These are phyloP conservation scores for Grosmannia huntii DNA, from an alignment of 2,329 filamentous ascomycete species.

Conservation along the genomic window DNA sequence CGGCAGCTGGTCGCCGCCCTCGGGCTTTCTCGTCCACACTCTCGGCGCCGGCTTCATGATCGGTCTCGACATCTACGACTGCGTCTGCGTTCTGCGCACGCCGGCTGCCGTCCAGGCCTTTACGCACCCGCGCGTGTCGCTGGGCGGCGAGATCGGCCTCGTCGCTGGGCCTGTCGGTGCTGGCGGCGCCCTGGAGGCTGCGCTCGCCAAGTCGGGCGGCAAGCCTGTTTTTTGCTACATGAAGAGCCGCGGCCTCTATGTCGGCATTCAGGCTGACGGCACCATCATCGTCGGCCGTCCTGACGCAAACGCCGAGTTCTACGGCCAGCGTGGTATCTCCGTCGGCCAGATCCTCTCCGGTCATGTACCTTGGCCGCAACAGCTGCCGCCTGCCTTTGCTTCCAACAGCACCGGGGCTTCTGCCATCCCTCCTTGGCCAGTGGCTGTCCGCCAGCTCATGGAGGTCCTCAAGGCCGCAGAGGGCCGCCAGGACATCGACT, in stretches of 20 bases:
- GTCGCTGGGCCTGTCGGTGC: slow-evolving; percentile 44
- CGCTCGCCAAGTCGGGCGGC: slow-evolving; percentile 16
- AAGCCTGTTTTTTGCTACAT: slow-evolving; percentile 60
- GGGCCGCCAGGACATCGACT: slow-evolving; percentile 9
- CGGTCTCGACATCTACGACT: slow-evolving; percentile 65
- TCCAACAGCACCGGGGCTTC: background rate
- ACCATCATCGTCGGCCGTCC: slow-evolving; percentile 60
- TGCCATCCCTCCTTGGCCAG: slow-evolving; percentile 4
- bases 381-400: background rate
- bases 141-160: slow-evolving; percentile 55
- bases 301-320: slow-evolving; percentile 62
- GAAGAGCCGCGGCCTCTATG: slow-evolving; percentile 60
- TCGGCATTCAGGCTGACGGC: slow-evolving; percentile 59
- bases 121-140: slow-evolving; percentile 48
- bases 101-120: slow-evolving; percentile 55
- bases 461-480: slow-evolving; percentile 14
- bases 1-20: slow-evolving; percentile 57
- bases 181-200: slow-evolving; percentile 49
- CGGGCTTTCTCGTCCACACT: slow-evolving; percentile 59
- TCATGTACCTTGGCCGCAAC: slow-evolving; percentile 8
- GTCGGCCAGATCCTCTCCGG: slow-evolving; percentile 11
- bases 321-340: slow-evolving; percentile 28
- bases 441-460: slow-evolving; percentile 9
- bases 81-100: slow-evolving; percentile 61
- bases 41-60: slow-evolving; percentile 56